Percentiles rank a stretch among this genome's conserved stretches.
Evolutionary conservation across 73 alveolate species (phyloP).

Genomic region (Paramecium primaurelia): DNA sequence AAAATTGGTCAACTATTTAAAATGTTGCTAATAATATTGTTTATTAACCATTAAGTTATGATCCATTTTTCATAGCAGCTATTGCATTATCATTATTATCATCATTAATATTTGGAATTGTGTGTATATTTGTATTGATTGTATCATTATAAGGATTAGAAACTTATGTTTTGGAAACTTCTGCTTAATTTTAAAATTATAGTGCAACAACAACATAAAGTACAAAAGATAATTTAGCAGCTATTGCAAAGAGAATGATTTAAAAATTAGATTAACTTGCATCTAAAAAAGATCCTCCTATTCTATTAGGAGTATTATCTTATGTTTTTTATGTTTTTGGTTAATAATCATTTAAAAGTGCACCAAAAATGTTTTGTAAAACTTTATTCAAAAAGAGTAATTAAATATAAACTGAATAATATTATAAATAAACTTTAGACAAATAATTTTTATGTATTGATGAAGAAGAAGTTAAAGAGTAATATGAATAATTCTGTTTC

Average conservation of each 20-base stretch:
- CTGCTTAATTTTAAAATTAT: background rate
- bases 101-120: background rate
- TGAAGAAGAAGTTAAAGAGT: background rate
- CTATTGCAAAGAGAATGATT: background rate
- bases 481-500: slow-evolving; percentile 20
- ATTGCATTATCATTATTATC: background rate
- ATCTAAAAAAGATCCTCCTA: background rate
- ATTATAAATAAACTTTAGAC: background rate
- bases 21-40: background rate
- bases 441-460: background rate
- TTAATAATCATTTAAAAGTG: background rate
- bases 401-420: background rate
- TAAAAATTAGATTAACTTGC: background rate
- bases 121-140: background rate
- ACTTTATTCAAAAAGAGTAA: background rate
- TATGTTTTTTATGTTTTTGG: background rate
- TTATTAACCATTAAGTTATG: background rate
- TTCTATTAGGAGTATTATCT: background rate
- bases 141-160: background rate
- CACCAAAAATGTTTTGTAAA: background rate
- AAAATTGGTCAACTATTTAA: background rate
- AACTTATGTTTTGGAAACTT: background rate
- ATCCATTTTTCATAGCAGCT: slow-evolving; percentile 27
- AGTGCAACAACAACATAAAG: background rate
- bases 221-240: background rate